A percentile compares a stretch with the other conserved stretches of the same genome.
Evolutionary conservation across 805 yeast genomes (phyloP).

Genomic region (Candida andamanensis): DNA sequence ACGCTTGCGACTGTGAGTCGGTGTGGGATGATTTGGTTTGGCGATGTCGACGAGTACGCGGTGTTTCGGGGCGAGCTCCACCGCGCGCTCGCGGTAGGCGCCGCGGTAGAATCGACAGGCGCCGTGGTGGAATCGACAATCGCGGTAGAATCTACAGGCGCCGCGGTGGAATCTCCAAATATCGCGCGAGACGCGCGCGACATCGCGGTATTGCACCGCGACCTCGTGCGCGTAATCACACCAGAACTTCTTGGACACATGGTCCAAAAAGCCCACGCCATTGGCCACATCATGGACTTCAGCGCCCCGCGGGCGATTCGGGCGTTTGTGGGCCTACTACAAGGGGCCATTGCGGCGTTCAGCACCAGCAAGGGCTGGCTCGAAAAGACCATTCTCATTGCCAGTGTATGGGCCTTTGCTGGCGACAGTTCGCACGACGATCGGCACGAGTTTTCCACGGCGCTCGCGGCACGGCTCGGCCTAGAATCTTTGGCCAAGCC

Average conservation of each 20-base stretch:
- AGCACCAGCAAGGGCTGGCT: neutral
- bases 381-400: conserved; percentile 26
- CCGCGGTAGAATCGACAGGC: conserved; percentile 3
- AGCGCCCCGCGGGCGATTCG: conserved; percentile 30
- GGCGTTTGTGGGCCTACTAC: too few species aligned
- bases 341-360: conserved; percentile 2
- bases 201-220: conserved; percentile 3
- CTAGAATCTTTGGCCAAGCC: conserved; percentile 1
- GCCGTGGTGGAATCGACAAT: neutral
- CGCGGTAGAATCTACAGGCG: conserved; percentile 4
- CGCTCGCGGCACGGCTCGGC: conserved; percentile 16
- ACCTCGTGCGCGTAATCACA: conserved; percentile 28
- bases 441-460: conserved; percentile 32
- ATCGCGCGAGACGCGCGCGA: conserved; percentile 1
- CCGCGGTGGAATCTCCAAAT: neutral
- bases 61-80: conserved; percentile 2
- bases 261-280: too few species aligned
- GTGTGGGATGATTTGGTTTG: conserved; percentile 84
- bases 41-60: conserved; percentile 13
- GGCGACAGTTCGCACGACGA: conserved; percentile 48
- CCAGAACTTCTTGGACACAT: too few species aligned
- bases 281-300: too few species aligned
- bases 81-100: neutral
- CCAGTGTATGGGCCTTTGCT: conserved; percentile 58
- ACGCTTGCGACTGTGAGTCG: conserved; percentile 92